A percentile compares a stretch with the other conserved stretches of the same genome.
Evolutionary conservation across 208 protist species (phyloP).

Genomic region (Angomonas ambiguus): DNA sequence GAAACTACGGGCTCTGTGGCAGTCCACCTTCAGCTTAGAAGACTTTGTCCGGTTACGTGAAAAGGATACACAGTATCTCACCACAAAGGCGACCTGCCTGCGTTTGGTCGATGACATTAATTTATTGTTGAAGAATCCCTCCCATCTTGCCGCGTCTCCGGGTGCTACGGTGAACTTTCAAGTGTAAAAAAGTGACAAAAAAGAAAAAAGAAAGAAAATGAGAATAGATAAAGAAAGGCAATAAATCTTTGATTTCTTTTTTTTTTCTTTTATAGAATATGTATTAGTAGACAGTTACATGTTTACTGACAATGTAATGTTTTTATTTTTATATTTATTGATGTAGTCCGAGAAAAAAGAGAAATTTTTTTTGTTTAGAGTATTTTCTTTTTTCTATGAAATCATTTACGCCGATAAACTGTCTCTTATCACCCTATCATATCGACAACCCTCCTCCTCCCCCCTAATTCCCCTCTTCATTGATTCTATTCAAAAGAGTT

Average conservation of each 20-base stretch:
- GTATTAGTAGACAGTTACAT: no score
- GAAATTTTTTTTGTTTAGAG: no score
- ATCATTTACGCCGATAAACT: no score
- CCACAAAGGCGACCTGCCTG: constrained; percentile 79
- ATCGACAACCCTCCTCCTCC: neutral
- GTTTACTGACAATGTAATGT: no score
- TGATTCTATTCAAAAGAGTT: neutral
- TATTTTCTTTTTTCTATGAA: no score
- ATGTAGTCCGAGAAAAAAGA: no score
- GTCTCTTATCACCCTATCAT: no score
- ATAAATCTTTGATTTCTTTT: constrained; percentile 1
- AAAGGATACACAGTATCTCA: constrained; percentile 84
- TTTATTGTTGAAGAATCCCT: constrained; percentile 62
- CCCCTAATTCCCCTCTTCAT: neutral
- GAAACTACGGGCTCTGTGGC: constrained; percentile 80
- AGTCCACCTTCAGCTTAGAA: constrained; percentile 81
- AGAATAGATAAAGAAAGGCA: constrained; percentile 2
- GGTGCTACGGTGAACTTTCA: constrained; percentile 21
- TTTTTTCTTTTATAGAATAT: constrained; percentile 16
- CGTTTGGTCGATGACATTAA: constrained; percentile 85
- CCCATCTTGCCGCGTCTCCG: constrained; percentile 19
- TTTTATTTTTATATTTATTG: no score
- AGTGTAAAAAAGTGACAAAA: constrained; percentile 11
- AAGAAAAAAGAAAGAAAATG: constrained; percentile 13
- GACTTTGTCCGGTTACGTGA: constrained; percentile 88